phyloP scores from a whole-genome alignment of 257 asterid genomes.

The Henckelia pumila region DNA sequence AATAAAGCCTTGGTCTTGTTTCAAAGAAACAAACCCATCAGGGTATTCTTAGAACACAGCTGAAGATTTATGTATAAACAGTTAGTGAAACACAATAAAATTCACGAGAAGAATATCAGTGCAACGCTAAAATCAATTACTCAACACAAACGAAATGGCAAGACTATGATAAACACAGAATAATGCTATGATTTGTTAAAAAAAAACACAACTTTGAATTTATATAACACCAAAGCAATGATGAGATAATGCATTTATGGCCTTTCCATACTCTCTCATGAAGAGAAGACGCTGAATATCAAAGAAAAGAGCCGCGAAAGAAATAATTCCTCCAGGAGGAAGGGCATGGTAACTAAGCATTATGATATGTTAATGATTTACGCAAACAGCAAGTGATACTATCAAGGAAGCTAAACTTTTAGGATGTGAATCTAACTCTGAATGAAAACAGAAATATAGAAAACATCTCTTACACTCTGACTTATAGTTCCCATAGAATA shows the following conservation, averaged over 20 bases:
- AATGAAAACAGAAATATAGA: not conserved
- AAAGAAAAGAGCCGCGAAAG: not conserved
- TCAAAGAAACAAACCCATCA: conserved; percentile 47
- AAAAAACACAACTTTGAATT: not conserved
- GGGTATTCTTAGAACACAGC: conserved; percentile 33
- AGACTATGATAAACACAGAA: not conserved
- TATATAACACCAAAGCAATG: not conserved
- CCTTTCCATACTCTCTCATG: not conserved
- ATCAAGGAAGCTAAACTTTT: not conserved
- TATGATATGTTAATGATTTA: not conserved
- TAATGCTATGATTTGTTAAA: not conserved
- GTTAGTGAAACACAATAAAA: conserved; percentile 10
- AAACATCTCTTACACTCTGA: not conserved
- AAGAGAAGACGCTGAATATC: not conserved
- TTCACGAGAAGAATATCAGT: conserved; percentile 4
- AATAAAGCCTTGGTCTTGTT: conserved; percentile 33
- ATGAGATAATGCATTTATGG: not conserved
- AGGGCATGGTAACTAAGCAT: not conserved
- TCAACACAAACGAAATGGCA: not conserved
- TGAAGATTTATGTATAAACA: conserved; percentile 20
- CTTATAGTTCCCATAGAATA: not conserved
- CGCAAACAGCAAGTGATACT: not conserved
- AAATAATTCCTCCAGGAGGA: not conserved
- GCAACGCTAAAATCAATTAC: conserved; percentile 2
- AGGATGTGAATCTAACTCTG: not conserved